Evolutionary conservation across 2,329 filamentous ascomycete species (phyloP).

Genomic region (Sclerotinia spermophila): DNA sequence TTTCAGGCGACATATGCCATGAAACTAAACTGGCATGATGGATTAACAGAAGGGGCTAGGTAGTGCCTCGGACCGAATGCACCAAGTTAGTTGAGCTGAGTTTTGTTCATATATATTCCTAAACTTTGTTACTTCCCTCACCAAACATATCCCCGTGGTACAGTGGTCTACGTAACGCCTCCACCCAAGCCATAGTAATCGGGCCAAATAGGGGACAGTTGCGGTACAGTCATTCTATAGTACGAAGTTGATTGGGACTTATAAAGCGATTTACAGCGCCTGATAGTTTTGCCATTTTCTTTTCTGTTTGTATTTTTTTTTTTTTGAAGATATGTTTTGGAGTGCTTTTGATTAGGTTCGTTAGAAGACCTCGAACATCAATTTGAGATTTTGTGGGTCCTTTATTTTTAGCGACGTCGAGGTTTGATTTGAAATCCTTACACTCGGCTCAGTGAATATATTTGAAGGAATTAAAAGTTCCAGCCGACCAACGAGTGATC

Average conservation of each 20-base stretch:
- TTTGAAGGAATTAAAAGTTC: neutral
- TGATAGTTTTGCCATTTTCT: neutral
- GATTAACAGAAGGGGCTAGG: no score
- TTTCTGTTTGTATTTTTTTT: neutral
- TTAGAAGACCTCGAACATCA: neutral
- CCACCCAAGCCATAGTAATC: neutral
- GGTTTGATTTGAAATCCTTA: neutral
- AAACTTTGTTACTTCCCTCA: neutral
- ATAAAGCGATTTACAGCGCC: neutral
- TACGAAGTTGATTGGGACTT: neutral
- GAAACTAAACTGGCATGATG: no score
- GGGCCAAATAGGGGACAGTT: neutral
- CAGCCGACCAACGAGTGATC: neutral
- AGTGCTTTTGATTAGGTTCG: neutral
- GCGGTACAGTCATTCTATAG: neutral
- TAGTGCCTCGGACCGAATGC: no score
- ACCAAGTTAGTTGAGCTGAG: neutral
- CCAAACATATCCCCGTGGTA: neutral
- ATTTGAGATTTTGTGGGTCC: neutral
- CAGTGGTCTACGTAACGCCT: neutral
- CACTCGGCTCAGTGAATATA: neutral
- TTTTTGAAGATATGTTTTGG: neutral
- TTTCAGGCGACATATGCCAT: no score
- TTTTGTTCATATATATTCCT: neutral
- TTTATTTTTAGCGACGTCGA: neutral